Evolutionary conservation across 2,329 filamentous ascomycete genomes (phyloP).

Genomic region (Plenodomus lindquistii): DNA sequence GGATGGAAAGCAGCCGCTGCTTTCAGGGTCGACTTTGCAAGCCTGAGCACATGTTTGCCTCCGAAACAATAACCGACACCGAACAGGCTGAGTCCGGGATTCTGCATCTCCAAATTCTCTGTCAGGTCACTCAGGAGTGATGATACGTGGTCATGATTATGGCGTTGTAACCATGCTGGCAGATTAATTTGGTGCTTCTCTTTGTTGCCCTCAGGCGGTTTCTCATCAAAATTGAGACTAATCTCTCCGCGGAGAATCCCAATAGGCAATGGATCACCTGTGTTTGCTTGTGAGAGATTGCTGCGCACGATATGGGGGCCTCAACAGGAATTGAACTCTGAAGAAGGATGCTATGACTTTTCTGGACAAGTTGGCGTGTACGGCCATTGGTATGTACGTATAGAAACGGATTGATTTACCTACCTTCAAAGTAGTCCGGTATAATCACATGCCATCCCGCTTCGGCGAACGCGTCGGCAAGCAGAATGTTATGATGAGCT

Average conservation of each 20-base stretch:
- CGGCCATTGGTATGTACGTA: background rate
- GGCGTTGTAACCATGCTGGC: background rate
- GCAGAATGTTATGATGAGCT: background rate
- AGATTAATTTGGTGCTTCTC: background rate
- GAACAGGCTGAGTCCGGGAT: background rate
- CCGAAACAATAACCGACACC: background rate
- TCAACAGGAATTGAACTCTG: too few species aligned
- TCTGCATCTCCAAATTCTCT: background rate
- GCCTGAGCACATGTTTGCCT: background rate
- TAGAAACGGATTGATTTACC: background rate
- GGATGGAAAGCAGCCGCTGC: background rate
- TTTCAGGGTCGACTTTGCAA: background rate
- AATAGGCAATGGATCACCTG: too few species aligned
- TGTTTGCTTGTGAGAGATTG: too few species aligned
- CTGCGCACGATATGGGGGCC: too few species aligned
- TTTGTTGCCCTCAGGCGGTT: background rate
- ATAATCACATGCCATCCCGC: background rate
- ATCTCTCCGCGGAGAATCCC: too few species aligned
- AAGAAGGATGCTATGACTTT: too few species aligned
- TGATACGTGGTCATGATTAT: background rate
- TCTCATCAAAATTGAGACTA: too few species aligned
- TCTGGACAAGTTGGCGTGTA: background rate
- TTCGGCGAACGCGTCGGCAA: background rate
- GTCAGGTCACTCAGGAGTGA: background rate
- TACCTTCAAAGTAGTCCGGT: background rate